These are phyloP conservation scores for Entomortierella lignicola DNA, from an alignment of 192 early-diverging fungal species.

Conservation along the genomic window DNA sequence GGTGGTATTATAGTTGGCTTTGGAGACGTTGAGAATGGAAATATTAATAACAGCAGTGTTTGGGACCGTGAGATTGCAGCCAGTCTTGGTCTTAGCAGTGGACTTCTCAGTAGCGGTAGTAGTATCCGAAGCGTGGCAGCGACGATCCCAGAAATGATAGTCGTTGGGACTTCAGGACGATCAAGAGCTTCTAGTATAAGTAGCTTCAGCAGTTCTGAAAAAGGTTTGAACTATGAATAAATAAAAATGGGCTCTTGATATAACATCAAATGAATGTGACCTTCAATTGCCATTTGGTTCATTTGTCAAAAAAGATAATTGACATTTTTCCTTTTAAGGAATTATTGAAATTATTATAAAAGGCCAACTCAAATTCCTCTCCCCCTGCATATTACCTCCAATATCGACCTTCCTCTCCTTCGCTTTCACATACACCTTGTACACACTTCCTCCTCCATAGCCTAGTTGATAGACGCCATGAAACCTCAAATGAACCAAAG, in stretches of 20 bases:
- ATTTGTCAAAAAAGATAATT: not conserved
- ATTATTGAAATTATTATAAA: no score
- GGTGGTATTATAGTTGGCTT: not conserved
- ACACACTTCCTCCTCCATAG: not conserved
- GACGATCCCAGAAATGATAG: slow-evolving; percentile 20
- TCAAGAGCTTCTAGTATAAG: slow-evolving; percentile 30
- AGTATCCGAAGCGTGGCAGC: slow-evolving; percentile 23
- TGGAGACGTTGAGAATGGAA: not conserved
- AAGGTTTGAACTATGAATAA: slow-evolving; percentile 2
- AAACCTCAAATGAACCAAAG: slow-evolving; percentile 39
- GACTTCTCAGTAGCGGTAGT: slow-evolving; percentile 26
- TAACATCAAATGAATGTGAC: not conserved
- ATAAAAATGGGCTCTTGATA: not conserved
- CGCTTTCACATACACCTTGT: not conserved
- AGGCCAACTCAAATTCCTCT: no score
- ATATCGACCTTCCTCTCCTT: not conserved
- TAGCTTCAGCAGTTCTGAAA: slow-evolving; percentile 24
- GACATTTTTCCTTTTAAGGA: not conserved
- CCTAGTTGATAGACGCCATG: slow-evolving; percentile 2
- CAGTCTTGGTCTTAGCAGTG: slow-evolving; percentile 8
- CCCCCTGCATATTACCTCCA: no score
- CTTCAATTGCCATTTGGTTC: not conserved
- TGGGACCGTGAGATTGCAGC: slow-evolving; percentile 27
- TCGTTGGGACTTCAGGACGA: slow-evolving; percentile 2
- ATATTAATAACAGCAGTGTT: not conserved